Evolutionary conservation across 139 green algal species (phyloP).

Genomic region (Microglena sp.): DNA sequence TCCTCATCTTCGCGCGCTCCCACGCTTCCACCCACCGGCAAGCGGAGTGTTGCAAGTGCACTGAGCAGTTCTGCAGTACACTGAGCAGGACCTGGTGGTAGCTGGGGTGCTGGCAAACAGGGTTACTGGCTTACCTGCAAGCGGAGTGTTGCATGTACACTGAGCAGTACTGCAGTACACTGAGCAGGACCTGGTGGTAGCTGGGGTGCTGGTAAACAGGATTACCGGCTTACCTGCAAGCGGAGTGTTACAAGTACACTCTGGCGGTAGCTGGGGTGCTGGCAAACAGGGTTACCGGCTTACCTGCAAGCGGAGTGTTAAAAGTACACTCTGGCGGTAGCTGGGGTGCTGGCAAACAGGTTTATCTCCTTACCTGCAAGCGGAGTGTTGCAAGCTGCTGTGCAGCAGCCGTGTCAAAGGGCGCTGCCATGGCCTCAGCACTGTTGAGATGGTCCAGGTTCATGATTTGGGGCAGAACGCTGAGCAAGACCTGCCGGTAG

Average conservation of each 20-base stretch:
- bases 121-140: neutral
- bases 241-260: neutral
- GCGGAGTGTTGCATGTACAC: neutral
- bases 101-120: slow-evolving; percentile 13
- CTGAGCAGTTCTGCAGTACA: too few relatives aligned
- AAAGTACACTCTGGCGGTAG: slow-evolving; percentile 7
- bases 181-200: neutral
- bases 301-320: neutral
- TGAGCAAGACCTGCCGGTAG: slow-evolving; percentile 23
- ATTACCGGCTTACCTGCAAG: neutral
- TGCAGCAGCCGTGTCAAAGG: slow-evolving; percentile 14
- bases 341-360: slow-evolving; percentile 24
- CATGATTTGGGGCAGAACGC: slow-evolving; percentile 45
- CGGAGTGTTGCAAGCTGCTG: neutral
- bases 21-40: too few relatives aligned
- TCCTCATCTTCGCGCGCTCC: too few relatives aligned
- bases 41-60: neutral
- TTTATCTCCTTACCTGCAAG: too few relatives aligned
- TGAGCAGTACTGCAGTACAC: too few relatives aligned
- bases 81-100: too few relatives aligned
- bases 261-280: slow-evolving; percentile 7
- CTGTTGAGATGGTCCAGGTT: slow-evolving; percentile 30
- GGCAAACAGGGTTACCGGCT: too few relatives aligned
- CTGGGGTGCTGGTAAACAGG: slow-evolving; percentile 9
- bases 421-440: slow-evolving; percentile 10